Conservation (phyloP, 2,329 filamentous ascomycete species). For the Claviceps maximensis region DNA sequence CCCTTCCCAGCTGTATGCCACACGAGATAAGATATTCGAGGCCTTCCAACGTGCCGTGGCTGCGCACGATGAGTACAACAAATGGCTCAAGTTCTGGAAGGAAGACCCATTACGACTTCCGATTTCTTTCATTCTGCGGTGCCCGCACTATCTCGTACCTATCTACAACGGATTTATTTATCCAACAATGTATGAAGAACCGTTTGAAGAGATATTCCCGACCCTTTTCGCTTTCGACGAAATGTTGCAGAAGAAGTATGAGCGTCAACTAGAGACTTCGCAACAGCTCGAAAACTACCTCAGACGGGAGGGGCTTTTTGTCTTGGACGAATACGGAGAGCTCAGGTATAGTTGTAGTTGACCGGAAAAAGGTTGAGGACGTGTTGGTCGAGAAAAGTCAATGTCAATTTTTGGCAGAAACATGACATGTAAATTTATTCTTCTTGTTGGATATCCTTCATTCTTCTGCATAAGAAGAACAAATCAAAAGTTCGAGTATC, state of each 20-base stretch:
- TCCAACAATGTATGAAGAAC: background rate
- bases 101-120: background rate
- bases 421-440: too few relatives aligned
- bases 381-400: too few relatives aligned
- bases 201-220: background rate
- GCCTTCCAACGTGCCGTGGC: background rate
- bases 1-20: too few relatives aligned
- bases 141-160: background rate
- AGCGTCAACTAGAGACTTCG: background rate
- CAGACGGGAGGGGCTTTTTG: background rate
- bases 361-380: too few relatives aligned
- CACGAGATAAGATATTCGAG: background rate
- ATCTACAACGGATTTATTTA: background rate
- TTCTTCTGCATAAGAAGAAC: too few relatives aligned
- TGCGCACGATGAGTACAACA: background rate
- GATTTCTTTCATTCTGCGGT: background rate
- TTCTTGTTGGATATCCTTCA: too few relatives aligned
- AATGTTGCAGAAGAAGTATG: background rate
- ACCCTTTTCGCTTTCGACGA: background rate
- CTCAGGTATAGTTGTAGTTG: too few relatives aligned
- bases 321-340: too few relatives aligned
- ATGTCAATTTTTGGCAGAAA: too few relatives aligned
- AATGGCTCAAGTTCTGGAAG: background rate
- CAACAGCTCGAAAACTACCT: background rate
- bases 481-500: too few relatives aligned